phyloP scores from a whole-genome alignment of 2,329 filamentous ascomycete genomes.

The Metarhizium guizhouense region DNA sequence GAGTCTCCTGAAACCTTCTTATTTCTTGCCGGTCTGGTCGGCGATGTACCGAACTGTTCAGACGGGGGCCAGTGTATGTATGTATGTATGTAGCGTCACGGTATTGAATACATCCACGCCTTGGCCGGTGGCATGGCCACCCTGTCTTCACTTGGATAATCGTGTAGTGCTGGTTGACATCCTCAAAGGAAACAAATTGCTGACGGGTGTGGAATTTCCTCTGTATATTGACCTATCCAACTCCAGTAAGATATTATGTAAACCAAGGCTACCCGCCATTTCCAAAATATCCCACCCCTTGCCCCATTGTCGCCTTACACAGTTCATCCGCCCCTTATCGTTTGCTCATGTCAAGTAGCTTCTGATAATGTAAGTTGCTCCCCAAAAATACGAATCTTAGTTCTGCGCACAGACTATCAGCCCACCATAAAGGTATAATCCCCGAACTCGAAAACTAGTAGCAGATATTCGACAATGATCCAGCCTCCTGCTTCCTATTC shows the following conservation, averaged over 20 bases:
- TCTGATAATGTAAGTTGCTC: neutral
- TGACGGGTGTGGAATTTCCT: neutral
- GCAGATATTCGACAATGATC: neutral
- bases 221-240: neutral
- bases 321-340: neutral
- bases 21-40: too few species aligned
- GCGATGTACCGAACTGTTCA: too few species aligned
- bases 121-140: too few species aligned
- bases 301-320: neutral
- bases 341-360: neutral
- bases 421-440: neutral
- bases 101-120: neutral
- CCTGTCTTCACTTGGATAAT: neutral
- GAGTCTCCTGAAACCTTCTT: too few species aligned
- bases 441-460: neutral
- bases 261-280: neutral
- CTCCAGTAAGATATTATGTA: neutral
- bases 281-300: neutral
- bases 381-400: neutral
- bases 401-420: neutral
- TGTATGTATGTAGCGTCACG: neutral
- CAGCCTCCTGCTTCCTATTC: conserved; percentile 1
- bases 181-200: neutral
- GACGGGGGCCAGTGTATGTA: too few species aligned
- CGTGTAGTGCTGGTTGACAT: neutral